A percentile compares a stretch with the other conserved stretches of the same genome.
These are phyloP conservation scores for Colletotrichum incanum DNA, from an alignment of 2,329 filamentous ascomycete genomes.

Conservation along the genomic window DNA sequence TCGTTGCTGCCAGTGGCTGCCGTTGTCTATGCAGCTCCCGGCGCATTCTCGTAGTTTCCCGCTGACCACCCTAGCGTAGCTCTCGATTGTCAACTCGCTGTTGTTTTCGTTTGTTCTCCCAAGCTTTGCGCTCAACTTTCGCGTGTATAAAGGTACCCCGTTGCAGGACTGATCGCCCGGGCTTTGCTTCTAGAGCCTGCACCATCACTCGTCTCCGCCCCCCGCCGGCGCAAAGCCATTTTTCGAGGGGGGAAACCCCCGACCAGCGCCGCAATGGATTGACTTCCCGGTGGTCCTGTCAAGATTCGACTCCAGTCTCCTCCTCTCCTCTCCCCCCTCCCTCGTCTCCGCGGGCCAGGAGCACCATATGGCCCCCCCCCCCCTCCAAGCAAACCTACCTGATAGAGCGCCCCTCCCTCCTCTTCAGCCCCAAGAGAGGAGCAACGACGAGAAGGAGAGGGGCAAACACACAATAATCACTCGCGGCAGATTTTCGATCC, in stretches of 20 bases:
- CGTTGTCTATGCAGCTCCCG: background rate
- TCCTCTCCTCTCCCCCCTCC: slow-evolving; percentile 5
- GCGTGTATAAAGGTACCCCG: slow-evolving; percentile 3
- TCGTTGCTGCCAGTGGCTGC: background rate
- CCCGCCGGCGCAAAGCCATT: slow-evolving; percentile 35
- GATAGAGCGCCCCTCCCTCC: slow-evolving; percentile 11
- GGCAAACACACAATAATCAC: slow-evolving; percentile 17
- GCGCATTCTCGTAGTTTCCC: background rate
- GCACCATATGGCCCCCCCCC: slow-evolving; percentile 27
- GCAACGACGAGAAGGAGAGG: slow-evolving; percentile 10
- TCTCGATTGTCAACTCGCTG: too few relatives aligned
- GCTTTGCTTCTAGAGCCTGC: slow-evolving; percentile 33
- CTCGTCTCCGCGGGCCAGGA: slow-evolving; percentile 27
- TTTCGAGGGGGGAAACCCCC: background rate
- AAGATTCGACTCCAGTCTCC: slow-evolving; percentile 18
- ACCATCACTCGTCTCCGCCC: slow-evolving; percentile 35
- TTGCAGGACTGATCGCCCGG: slow-evolving; percentile 12
- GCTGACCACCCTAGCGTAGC: background rate
- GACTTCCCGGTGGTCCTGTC: slow-evolving; percentile 29
- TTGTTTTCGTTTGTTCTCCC: slow-evolving; percentile 2
- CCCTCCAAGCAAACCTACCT: background rate
- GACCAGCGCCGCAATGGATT: slow-evolving; percentile 27
- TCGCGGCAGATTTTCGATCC: slow-evolving; percentile 12
- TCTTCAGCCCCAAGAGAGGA: slow-evolving; percentile 27
- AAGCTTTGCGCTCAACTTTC: background rate